Evolutionary conservation across 2,329 filamentous ascomycete species (phyloP).

Genomic region (Pseudogymnoascus sp.): DNA sequence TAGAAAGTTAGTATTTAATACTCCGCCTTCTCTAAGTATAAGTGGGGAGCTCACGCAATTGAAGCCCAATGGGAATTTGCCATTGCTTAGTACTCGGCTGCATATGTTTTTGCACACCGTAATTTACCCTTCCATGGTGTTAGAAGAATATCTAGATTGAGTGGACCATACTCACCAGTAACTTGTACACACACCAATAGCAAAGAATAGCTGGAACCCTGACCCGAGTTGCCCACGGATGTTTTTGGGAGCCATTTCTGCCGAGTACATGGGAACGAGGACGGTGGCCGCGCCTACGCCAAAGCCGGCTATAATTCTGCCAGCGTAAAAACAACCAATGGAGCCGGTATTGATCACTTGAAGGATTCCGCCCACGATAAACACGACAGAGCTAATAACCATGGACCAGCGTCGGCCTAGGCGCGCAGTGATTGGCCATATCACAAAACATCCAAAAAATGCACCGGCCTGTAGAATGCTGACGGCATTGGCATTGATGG

Average conservation of each 20-base stretch:
- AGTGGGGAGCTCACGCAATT: conserved; percentile 21
- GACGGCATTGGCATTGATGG: conserved; percentile 37
- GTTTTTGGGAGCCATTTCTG: conserved; percentile 36
- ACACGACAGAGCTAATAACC: conserved; percentile 34
- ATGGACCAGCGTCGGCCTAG: conserved; percentile 37
- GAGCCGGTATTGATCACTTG: conserved; percentile 40
- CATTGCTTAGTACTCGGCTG: conserved; percentile 34
- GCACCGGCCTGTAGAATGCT: conserved; percentile 43
- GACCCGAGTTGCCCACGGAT: conserved; percentile 30
- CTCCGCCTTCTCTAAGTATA: background rate
- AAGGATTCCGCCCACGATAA: conserved; percentile 33
- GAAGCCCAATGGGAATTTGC: conserved; percentile 38
- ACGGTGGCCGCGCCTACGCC: conserved; percentile 38
- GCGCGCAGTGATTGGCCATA: conserved; percentile 40
- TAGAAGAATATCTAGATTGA: too few species aligned
- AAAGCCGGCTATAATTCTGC: conserved; percentile 38
- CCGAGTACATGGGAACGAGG: conserved; percentile 35
- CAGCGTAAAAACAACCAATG: conserved; percentile 36
- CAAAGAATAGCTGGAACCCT: conserved; percentile 32
- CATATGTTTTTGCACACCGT: conserved; percentile 35
- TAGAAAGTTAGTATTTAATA: background rate
- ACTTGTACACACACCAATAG: conserved; percentile 28
- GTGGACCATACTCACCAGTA: conserved; percentile 22
- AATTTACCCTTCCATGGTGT: conserved; percentile 30
- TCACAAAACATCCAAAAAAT: conserved; percentile 40